Evolutionary conservation across 305 asterid species (phyloP), one percentile per base, ranked within the genome.

Genomic region (Fraxinus xanthoxyloides): DNA sequence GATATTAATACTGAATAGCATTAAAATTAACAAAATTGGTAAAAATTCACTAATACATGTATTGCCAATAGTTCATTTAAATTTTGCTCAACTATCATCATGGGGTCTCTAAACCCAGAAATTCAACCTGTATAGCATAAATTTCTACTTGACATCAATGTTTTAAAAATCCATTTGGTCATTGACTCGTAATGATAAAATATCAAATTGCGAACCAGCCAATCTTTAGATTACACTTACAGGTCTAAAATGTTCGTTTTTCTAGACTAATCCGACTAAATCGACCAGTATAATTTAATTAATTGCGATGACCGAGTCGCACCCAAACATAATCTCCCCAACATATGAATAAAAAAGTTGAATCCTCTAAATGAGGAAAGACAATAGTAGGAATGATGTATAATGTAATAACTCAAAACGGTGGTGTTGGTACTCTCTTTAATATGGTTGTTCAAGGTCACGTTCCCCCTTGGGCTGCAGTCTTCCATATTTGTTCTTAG

Each of bases 381-480:
- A 81, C 67, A 43, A 72, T 69, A 80, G 80, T 70, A 81, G 74
- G 51, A 84, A 70, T 84, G 56, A 35, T 23, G 38, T n/a, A 77
- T 46, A 40, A 77, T 80, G 46, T 73, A 31, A 73, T 73, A 77
- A 82, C 82, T 85, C 76, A 36, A 65, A 65, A 69, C 85, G 87
- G 85, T 82, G 85, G 48, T 79, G 72, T 78, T 85, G 87, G 67
- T 75, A 61, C 61, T 63, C 56, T 65, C 74, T 84, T 85, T 81
- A 85, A 85, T 85, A 74, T 30, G 82, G 84, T 72, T 30, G 87
- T 63, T 80, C 79, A 46, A 77, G 34, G 83, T 78, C 87, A 63
- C 76, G 63, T 75, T 81, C 76, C 12, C 72, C 75, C 23, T 69
- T 13, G 36, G 40, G 30, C 75, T 15, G 21, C 19, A 15, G 75